These are phyloP conservation scores for Cryptococcus floricola DNA, from an alignment of 1,284 basidiomycete species.

Conservation along the genomic window DNA sequence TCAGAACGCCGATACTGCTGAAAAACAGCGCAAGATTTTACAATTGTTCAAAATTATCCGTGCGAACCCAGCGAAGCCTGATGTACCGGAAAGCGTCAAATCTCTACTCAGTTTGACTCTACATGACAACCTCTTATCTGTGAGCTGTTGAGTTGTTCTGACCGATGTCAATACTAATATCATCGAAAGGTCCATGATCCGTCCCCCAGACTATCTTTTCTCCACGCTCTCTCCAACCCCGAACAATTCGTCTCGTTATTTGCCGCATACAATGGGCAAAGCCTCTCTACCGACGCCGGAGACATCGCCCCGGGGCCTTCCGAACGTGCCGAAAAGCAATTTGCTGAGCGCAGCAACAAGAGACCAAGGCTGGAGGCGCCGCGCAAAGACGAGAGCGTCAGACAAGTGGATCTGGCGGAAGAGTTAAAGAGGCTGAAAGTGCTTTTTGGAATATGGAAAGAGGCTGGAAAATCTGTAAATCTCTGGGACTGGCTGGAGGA, in stretches of 20 bases:
- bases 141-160: background rate
- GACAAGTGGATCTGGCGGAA: background rate
- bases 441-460: slow-evolving; percentile 36
- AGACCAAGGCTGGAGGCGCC: background rate
- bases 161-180: background rate
- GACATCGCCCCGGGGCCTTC: background rate
- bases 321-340: background rate
- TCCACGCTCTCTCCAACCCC: slow-evolving; percentile 22
- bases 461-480: slow-evolving; percentile 38
- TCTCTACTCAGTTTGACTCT: slow-evolving; percentile 19
- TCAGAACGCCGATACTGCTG: background rate
- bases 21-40: slow-evolving; percentile 8
- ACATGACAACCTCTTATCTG: slow-evolving; percentile 14
- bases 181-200: slow-evolving; percentile 20
- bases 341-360: background rate
- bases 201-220: slow-evolving; percentile 25
- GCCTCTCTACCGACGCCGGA: background rate
- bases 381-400: background rate
- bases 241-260: background rate
- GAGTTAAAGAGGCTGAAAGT: slow-evolving; percentile 31
- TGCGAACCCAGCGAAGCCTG: slow-evolving; percentile 5
- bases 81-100: background rate
- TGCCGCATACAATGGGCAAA: background rate
- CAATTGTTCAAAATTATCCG: slow-evolving; percentile 8
- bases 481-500: slow-evolving; percentile 47